These are phyloP conservation scores for Stenogyne calaminthoides DNA, from an alignment of 305 asterid genomes.

Conservation along the genomic window DNA sequence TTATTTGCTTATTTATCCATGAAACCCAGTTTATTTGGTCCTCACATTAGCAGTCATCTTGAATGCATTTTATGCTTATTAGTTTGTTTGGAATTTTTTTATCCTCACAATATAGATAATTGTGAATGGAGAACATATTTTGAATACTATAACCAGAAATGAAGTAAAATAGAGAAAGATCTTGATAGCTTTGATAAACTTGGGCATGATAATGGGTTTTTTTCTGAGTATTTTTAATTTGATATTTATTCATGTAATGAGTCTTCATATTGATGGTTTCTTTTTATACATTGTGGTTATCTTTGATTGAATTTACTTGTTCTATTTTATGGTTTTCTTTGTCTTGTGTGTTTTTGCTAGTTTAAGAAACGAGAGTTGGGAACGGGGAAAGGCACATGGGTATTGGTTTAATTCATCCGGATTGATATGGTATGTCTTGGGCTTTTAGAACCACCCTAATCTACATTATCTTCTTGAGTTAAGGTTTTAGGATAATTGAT, in stretches of 20 bases:
- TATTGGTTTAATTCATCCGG: too few relatives aligned
- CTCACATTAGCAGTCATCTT: background rate
- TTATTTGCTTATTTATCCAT: slow-evolving; percentile 13
- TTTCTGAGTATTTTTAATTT: background rate
- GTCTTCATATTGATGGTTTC: too few relatives aligned
- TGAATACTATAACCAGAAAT: slow-evolving; percentile 11
- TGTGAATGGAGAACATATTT: background rate
- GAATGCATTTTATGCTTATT: background rate
- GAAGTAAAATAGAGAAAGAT: background rate
- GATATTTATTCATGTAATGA: background rate
- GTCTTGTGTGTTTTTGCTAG: too few relatives aligned
- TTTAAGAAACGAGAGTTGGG: too few relatives aligned
- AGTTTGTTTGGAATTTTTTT: background rate
- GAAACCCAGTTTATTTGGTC: slow-evolving; percentile 20
- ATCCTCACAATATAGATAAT: background rate
- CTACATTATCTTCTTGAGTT: too few relatives aligned
- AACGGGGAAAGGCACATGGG: too few relatives aligned
- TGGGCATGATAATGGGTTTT: background rate
- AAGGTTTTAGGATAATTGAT: too few relatives aligned
- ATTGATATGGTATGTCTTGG: too few relatives aligned
- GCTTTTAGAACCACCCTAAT: too few relatives aligned
- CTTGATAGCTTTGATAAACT: background rate
- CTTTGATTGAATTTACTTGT: too few relatives aligned
- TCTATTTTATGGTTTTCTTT: too few relatives aligned
- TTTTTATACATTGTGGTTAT: too few relatives aligned